phyloP scores from a whole-genome alignment of 345 rosid genomes.

The Mercurialis annua region DNA sequence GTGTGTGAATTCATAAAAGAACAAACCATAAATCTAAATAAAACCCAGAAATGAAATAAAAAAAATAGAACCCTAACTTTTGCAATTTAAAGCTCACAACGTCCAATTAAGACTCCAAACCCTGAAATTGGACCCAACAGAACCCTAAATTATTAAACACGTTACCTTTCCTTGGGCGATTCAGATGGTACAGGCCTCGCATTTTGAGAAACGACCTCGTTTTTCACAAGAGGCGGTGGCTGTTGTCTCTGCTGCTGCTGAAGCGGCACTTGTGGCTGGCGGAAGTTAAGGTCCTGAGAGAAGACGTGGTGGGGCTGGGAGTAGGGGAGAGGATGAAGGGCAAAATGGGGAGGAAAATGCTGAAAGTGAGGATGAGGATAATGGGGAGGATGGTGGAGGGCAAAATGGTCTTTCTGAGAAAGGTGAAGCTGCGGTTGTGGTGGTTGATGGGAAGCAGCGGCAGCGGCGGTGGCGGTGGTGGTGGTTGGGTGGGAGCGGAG shows the following conservation, averaged over 20 bases:
- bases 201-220: conserved; percentile 27
- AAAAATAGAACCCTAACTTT: conserved; percentile 13
- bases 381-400: conserved; percentile 51
- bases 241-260: conserved; percentile 24
- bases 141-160: conserved; percentile 8
- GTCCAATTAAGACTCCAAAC: conserved; percentile 1
- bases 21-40: neutral
- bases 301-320: conserved; percentile 20
- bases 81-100: neutral
- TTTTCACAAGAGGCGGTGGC: conserved; percentile 22
- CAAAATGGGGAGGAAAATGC: conserved; percentile 31
- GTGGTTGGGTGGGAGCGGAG: conserved; percentile 47
- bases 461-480: neutral
- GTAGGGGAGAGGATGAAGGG: conserved; percentile 34
- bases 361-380: conserved; percentile 43
- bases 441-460: neutral
- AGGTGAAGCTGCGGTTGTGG: conserved; percentile 21
- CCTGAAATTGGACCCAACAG: conserved; percentile 12
- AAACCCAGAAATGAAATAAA: neutral
- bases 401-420: conserved; percentile 50
- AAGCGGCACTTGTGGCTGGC: conserved; percentile 38
- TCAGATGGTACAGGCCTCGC: conserved; percentile 26
- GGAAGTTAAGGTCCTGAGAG: conserved; percentile 70
- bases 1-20: too few species aligned
- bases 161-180: conserved; percentile 65